Percentiles rank a stretch among this genome's conserved stretches.
Evolutionary conservation across 2,329 filamentous ascomycete species (phyloP).

Genomic region (Botryosphaeria dothidea): DNA sequence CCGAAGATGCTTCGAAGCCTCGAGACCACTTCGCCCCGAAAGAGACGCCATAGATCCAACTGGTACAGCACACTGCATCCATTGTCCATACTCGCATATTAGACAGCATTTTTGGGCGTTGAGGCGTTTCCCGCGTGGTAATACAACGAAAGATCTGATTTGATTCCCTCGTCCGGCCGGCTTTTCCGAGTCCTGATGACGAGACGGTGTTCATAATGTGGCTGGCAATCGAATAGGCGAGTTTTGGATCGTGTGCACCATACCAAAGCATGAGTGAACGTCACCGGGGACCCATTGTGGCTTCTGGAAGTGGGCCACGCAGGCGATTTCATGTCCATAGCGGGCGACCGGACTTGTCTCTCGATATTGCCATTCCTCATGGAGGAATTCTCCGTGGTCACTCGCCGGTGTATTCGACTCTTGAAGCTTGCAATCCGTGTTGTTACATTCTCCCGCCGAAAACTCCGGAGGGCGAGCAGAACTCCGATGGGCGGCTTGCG

Average conservation of each 20-base stretch:
- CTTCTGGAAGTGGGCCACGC: not conserved
- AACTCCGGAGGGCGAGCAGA: not conserved
- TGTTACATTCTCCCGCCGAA: no score
- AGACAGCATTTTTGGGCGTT: not conserved
- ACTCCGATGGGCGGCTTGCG: not conserved
- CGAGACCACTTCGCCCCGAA: not conserved
- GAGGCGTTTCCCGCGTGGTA: not conserved
- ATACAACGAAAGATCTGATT: not conserved
- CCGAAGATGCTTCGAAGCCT: not conserved
- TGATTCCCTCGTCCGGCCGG: not conserved
- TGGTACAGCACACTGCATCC: not conserved
- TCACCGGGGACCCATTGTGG: not conserved
- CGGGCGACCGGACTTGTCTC: not conserved
- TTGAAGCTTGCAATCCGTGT: no score
- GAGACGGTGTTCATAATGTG: not conserved
- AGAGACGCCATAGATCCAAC: not conserved
- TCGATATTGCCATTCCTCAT: not conserved
- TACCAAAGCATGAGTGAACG: not conserved
- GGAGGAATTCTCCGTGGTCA: not conserved
- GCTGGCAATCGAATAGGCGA: not conserved
- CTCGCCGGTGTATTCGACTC: no score
- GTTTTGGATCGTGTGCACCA: not conserved
- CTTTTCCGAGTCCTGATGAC: not conserved
- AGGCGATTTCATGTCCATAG: not conserved
- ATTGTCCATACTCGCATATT: not conserved